Evolutionary conservation across 176 grass and related monocot genomes (phyloP).

Genomic region (Typha latifolia): DNA sequence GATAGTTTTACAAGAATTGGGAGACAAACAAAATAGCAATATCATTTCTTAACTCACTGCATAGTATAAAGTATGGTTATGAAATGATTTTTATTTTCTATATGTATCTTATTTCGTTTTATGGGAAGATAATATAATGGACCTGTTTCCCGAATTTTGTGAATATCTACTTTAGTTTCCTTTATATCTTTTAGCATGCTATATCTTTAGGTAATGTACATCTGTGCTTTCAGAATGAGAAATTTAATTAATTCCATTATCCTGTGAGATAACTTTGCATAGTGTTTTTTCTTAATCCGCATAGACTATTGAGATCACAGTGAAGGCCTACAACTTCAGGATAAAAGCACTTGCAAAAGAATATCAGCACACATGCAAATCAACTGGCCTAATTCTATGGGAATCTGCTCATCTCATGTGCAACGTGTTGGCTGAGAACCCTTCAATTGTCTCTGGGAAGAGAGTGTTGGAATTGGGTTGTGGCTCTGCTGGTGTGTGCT

Average conservation of each 20-base stretch:
- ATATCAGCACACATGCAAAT: slow-evolving; percentile 92
- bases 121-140: too few relatives aligned
- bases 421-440: slow-evolving; percentile 67
- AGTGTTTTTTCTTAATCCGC: slow-evolving; percentile 19
- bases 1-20: too few relatives aligned
- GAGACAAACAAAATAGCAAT: too few relatives aligned
- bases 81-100: too few relatives aligned
- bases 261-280: slow-evolving; percentile 5
- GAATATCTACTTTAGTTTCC: too few relatives aligned
- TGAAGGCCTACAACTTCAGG: slow-evolving; percentile 47
- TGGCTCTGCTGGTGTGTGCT: slow-evolving; percentile 80
- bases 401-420: slow-evolving; percentile 84
- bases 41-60: too few relatives aligned
- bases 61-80: too few relatives aligned
- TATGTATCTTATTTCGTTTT: too few relatives aligned
- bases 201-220: too few relatives aligned
- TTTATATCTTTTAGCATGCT: too few relatives aligned
- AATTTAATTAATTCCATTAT: background rate
- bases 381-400: slow-evolving; percentile 84
- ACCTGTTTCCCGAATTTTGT: too few relatives aligned
- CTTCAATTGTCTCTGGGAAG: slow-evolving; percentile 62
- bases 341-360: slow-evolving; percentile 71
- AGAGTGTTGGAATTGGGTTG: slow-evolving; percentile 74
- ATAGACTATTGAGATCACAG: slow-evolving; percentile 47
- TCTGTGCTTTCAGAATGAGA: too few relatives aligned